Conservation (phyloP, 176 grass and related monocot genomes). For the Pontederia crassipes region DNA sequence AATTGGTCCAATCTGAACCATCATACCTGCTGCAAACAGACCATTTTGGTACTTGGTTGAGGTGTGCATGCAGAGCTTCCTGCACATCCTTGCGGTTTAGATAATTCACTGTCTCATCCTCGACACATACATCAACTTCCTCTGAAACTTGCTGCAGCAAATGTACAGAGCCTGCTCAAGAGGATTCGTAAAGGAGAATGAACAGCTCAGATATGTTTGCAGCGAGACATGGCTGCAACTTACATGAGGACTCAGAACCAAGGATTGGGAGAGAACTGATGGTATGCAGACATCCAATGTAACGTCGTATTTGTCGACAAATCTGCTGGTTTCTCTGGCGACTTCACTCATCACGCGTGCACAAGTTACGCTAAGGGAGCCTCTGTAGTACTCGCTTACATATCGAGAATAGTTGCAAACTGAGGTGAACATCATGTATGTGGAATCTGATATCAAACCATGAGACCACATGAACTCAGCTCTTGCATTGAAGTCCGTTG, state of each 20-base stretch:
- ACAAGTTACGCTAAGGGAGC: constrained; percentile 52
- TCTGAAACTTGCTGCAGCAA: constrained; percentile 38
- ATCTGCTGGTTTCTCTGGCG: constrained; percentile 71
- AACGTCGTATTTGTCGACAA: constrained; percentile 97
- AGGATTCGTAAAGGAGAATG: neutral
- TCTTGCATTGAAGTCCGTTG: constrained; percentile 88
- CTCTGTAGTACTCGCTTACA: constrained; percentile 82
- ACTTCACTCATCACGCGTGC: constrained; percentile 83
- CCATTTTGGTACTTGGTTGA: constrained; percentile 57
- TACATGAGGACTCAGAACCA: constrained; percentile 51
- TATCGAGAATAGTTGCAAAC: constrained; percentile 92
- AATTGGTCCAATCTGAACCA: neutral
- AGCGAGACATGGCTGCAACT: neutral
- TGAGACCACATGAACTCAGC: constrained; percentile 96
- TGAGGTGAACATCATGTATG: constrained; percentile 58
- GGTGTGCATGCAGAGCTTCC: constrained; percentile 51
- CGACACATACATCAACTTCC: constrained; percentile 74
- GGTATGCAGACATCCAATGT: constrained; percentile 86
- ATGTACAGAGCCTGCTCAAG: neutral
- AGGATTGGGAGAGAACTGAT: constrained; percentile 77
- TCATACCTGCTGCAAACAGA: constrained; percentile 80
- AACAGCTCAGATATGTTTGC: neutral
- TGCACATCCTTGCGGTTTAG: constrained; percentile 80
- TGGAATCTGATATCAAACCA: constrained; percentile 82
- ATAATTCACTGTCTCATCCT: constrained; percentile 87